phyloP scores from a whole-genome alignment of 305 asterid species.

The Vinca major region DNA sequence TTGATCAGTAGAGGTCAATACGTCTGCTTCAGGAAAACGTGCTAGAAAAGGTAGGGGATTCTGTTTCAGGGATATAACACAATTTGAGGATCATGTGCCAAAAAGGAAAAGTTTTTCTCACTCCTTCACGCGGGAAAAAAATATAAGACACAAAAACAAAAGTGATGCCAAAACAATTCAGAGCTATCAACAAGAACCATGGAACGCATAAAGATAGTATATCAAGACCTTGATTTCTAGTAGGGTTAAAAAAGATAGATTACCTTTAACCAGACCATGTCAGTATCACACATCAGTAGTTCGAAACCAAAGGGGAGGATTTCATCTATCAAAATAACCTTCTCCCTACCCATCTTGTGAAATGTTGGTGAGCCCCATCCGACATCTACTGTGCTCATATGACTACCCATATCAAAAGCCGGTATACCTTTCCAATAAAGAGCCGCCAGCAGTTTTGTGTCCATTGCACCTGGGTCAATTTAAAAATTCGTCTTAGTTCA shows the following conservation, averaged over 20 bases:
- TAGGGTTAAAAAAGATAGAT: conserved; percentile 16
- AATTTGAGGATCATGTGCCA: conserved; percentile 13
- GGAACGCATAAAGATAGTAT: background rate
- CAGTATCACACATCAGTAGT: conserved; percentile 93
- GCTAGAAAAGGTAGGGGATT: conserved; percentile 92
- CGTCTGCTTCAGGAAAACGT: conserved; percentile 93
- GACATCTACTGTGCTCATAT: conserved; percentile 87
- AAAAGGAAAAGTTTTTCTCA: conserved; percentile 7
- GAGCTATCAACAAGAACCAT: background rate
- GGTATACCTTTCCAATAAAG: conserved; percentile 97
- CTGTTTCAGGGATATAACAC: conserved; percentile 39
- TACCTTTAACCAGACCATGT: conserved; percentile 99
- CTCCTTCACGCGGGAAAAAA: background rate
- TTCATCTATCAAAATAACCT: conserved; percentile 76
- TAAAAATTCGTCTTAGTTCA: background rate
- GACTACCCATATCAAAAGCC: conserved; percentile 93
- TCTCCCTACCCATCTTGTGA: conserved; percentile 97
- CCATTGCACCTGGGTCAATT: conserved; percentile 73
- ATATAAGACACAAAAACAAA: background rate
- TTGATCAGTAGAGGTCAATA: conserved; percentile 91
- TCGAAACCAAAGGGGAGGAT: conserved; percentile 82
- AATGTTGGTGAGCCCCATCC: conserved; percentile 95
- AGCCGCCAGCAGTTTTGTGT: conserved; percentile 85
- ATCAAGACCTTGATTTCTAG: no score
- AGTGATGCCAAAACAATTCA: background rate